These are phyloP conservation scores for Auricularia auricula-judae DNA, from an alignment of 768 basidiomycete species.

Conservation along the genomic window DNA sequence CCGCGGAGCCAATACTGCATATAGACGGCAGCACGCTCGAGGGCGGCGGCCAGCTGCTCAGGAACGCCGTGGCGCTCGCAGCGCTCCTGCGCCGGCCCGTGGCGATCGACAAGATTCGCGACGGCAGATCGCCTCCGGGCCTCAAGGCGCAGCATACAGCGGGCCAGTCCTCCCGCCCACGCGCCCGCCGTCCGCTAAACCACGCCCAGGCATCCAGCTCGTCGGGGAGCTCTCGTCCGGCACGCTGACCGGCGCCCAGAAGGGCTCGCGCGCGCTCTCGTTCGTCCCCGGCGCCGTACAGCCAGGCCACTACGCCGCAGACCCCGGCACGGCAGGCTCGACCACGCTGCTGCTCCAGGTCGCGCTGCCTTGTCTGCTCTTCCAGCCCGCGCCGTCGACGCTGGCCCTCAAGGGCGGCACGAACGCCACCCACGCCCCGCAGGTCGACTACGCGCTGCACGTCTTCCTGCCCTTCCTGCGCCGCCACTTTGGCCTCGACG, in stretches of 20 bases:
- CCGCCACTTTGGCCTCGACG: slow-evolving; percentile 38
- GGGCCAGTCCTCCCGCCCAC: slow-evolving; percentile 26
- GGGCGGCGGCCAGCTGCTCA: slow-evolving; percentile 62
- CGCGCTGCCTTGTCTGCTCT: slow-evolving; percentile 57
- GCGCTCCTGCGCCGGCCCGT: slow-evolving; percentile 52
- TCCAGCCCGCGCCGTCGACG: slow-evolving; percentile 29
- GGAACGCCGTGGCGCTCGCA: slow-evolving; percentile 58
- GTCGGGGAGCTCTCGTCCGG: slow-evolving; percentile 51
- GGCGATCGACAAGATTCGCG: slow-evolving; percentile 49
- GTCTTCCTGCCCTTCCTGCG: slow-evolving; percentile 60
- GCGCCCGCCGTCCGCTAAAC: neutral
- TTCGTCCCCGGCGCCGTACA: slow-evolving; percentile 41
- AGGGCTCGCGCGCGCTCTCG: slow-evolving; percentile 41
- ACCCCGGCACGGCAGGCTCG: slow-evolving; percentile 55
- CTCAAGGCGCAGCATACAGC: slow-evolving; percentile 64
- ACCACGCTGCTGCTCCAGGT: slow-evolving; percentile 63
- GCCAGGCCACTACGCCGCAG: slow-evolving; percentile 33
- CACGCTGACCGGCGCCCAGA: slow-evolving; percentile 39
- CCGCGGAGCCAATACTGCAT: neutral
- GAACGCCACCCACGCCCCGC: slow-evolving; percentile 60
- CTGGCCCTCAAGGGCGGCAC: slow-evolving; percentile 60
- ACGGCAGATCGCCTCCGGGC: slow-evolving; percentile 47
- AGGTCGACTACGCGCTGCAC: slow-evolving; percentile 59
- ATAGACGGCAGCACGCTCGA: slow-evolving; percentile 36
- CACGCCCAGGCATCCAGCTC: slow-evolving; percentile 45